Conservation (phyloP, 1,139 yeast species). For the Geotrichum candidum region DNA sequence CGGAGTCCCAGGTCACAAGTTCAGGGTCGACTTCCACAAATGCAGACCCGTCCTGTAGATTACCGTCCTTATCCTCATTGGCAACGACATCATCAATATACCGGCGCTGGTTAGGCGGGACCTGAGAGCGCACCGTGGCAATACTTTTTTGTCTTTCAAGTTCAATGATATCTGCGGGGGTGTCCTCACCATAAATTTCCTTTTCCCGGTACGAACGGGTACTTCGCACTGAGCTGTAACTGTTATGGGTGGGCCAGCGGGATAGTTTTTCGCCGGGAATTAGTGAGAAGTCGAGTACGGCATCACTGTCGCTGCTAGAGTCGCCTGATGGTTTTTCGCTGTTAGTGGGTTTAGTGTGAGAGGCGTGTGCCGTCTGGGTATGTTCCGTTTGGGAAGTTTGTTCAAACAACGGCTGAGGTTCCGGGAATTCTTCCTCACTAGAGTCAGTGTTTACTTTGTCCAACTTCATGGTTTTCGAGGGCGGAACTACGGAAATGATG, state of each 20-base stretch:
- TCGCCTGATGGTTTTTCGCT: neutral
- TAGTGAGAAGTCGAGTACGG: neutral
- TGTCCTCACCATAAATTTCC: neutral
- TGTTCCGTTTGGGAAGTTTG: neutral
- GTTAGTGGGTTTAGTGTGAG: neutral
- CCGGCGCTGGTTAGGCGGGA: neutral
- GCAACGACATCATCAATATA: conserved; percentile 15
- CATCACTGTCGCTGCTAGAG: neutral
- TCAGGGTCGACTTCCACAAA: conserved; percentile 53
- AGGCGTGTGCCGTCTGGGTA: neutral
- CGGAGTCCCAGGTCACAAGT: conserved; percentile 59
- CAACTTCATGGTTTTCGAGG: neutral
- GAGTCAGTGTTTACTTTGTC: neutral
- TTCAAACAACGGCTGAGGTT: neutral
- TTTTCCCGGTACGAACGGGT: neutral
- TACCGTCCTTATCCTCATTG: conserved; percentile 12
- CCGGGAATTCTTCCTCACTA: neutral
- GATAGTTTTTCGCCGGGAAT: neutral
- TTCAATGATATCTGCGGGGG: neutral
- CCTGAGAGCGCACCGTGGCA: conserved; percentile 3
- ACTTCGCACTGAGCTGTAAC: neutral
- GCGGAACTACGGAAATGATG: neutral
- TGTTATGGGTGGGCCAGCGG: neutral
- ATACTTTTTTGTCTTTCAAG: conserved; percentile 9
- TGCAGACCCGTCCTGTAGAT: conserved; percentile 41